Evolutionary conservation across 2,329 filamentous ascomycete species (phyloP), one percentile per base, ranked within the genome.

Genomic region (Metarhizium anisopliae): DNA sequence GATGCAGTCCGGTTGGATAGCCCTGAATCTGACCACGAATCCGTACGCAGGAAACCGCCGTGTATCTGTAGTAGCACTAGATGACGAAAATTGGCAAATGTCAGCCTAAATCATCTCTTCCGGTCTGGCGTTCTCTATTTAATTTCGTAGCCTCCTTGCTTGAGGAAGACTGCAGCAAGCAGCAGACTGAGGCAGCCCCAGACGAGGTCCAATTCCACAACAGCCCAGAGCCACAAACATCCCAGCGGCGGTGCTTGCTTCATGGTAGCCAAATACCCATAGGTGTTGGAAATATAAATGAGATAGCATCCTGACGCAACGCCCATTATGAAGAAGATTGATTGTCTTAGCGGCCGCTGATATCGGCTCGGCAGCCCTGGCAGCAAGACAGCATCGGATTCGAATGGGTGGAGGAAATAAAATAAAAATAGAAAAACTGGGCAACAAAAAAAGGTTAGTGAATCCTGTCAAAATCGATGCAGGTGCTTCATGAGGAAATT

Each of bases 191-290:
- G 61, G 1, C 86, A 73, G 0, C 88, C 89, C 64, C 81, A 84
- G 0, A 77, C 65, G 45, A 95, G 74, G 55, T 90, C 80, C 72
- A 96, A 80, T 74, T 99, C 94, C 50, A 97, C 79, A 25, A 97
- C 86, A 36, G 87, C 84, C 91, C 93, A 97, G 4, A 97, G 81
- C 92, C 93, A 97, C 18, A 97, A 70, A 45, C 89, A 93, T 0
- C 90, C 94, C 14, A 96, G 70, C 5, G 91, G 85, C n/a, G 94
- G 94, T 0, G 91, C 88, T 60, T 84, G 85, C 74, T 96, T 95
- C 90, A 97, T 92, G 20, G 95, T 85, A 6, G 88, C 87, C 62
- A 95, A 84, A 65, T 96, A 97, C 4, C 86, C 83, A 61, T 85
- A 82, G 35, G 77, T 79, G 65, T 96, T 97, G 30, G 88, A 90